Evolutionary conservation across 805 yeast genomes (phyloP).

Genomic region (Saturnispora dispora): DNA sequence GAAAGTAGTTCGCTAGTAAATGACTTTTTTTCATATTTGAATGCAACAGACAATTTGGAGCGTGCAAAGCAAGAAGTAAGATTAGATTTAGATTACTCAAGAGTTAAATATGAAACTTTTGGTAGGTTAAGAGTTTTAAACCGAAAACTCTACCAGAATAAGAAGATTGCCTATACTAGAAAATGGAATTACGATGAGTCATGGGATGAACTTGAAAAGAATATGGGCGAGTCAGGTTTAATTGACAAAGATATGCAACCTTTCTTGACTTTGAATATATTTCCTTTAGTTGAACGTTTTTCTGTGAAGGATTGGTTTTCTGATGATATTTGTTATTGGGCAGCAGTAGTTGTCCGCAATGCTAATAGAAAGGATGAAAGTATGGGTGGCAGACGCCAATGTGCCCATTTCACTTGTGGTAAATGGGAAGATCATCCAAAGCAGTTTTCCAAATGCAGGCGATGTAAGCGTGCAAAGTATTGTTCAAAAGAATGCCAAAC

Average conservation of each 20-base stretch:
- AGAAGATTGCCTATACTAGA: constrained; percentile 19
- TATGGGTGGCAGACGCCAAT: constrained; percentile 85
- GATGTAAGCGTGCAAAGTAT: constrained; percentile 91
- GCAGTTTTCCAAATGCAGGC: constrained; percentile 89
- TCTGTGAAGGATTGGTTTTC: constrained; percentile 58
- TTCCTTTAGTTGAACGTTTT: constrained; percentile 87
- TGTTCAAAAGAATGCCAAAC: constrained; percentile 90
- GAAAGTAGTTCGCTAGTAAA: constrained; percentile 6
- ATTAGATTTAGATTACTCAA: constrained; percentile 21
- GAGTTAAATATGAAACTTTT: constrained; percentile 24
- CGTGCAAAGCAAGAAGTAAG: constrained; percentile 24
- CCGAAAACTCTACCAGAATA: constrained; percentile 19
- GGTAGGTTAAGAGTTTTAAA: constrained; percentile 22
- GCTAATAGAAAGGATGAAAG: constrained; percentile 86
- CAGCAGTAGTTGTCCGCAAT: constrained; percentile 95
- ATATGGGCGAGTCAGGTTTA: constrained; percentile 17
- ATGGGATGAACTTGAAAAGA: constrained; percentile 29
- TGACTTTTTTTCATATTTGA: constrained; percentile 19
- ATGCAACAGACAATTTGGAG: constrained; percentile 16
- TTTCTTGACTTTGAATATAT: constrained; percentile 52
- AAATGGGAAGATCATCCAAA: constrained; percentile 87
- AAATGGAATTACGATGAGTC: constrained; percentile 38
- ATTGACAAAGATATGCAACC: constrained; percentile 30
- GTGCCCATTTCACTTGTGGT: constrained; percentile 90
- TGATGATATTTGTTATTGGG: constrained; percentile 88